Conservation (phyloP, 2,329 filamentous ascomycete species). For the Hypocreales sp. region DNA sequence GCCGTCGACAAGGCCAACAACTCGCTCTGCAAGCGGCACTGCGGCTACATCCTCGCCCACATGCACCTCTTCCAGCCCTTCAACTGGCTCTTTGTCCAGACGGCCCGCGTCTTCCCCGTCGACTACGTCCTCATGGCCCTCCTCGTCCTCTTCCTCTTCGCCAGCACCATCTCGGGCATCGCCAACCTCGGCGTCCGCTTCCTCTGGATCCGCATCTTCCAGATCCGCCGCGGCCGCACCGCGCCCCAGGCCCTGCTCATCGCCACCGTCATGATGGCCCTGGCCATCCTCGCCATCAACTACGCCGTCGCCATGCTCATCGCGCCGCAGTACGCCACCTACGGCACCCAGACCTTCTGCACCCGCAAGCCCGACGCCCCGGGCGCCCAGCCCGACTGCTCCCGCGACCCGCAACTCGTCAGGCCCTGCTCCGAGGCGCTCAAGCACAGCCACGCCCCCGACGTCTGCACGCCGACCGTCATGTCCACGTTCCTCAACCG, state of each 20-base stretch:
- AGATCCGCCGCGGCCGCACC: slow-evolving; percentile 76
- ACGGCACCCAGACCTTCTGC: slow-evolving; percentile 89
- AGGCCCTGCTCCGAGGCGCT: slow-evolving; percentile 68
- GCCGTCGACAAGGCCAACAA: slow-evolving; percentile 94
- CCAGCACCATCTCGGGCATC: slow-evolving; percentile 72
- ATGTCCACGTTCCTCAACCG: slow-evolving; percentile 89
- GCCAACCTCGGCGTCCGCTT: slow-evolving; percentile 85
- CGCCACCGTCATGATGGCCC: slow-evolving; percentile 76
- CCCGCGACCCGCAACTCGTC: slow-evolving; percentile 53
- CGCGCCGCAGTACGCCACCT: slow-evolving; percentile 91
- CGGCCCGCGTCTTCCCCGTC: slow-evolving; percentile 72
- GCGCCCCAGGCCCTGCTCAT: slow-evolving; percentile 84
- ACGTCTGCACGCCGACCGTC: slow-evolving; percentile 81
- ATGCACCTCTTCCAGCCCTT: slow-evolving; percentile 91
- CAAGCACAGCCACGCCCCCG: slow-evolving; percentile 52
- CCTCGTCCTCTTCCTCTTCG: slow-evolving; percentile 76
- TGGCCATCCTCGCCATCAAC: slow-evolving; percentile 83
- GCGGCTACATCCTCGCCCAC: slow-evolving; percentile 77
- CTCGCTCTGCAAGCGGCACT: slow-evolving; percentile 77
- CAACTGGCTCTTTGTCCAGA: slow-evolving; percentile 67
- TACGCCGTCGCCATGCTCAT: slow-evolving; percentile 86
- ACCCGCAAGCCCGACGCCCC: slow-evolving; percentile 48
- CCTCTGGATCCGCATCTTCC: slow-evolving; percentile 88
- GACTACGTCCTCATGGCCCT: slow-evolving; percentile 86
- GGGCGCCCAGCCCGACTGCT: slow-evolving; percentile 61